phyloP scores from a whole-genome alignment of 2,329 filamentous ascomycete genomes.

The Pseudocercospora fuligena region DNA sequence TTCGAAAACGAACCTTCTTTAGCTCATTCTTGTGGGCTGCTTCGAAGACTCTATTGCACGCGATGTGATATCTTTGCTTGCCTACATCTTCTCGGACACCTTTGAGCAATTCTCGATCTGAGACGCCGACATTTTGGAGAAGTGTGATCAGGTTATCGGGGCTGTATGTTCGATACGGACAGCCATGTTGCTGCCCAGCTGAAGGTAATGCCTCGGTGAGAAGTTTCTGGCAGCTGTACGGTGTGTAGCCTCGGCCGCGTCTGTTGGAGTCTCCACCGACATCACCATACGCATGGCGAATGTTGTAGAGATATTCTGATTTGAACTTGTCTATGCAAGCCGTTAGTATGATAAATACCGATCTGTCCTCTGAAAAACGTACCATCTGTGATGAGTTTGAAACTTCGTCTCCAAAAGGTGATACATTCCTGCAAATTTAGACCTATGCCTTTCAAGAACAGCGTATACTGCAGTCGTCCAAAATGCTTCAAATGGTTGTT shows the following conservation, averaged over 20 bases:
- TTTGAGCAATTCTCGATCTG: conserved; percentile 75
- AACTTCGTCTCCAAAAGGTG: conserved; percentile 85
- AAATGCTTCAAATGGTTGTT: conserved; percentile 93
- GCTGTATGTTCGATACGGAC: conserved; percentile 91
- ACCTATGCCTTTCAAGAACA: conserved; percentile 96
- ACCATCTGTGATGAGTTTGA: conserved; percentile 80
- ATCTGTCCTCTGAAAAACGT: conserved; percentile 5
- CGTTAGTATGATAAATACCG: conserved; percentile 12
- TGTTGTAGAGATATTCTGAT: conserved; percentile 96
- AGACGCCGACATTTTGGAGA: conserved; percentile 78
- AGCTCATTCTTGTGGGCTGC: conserved; percentile 71
- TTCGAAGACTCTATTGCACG: conserved; percentile 96
- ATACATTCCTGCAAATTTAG: conserved; percentile 90
- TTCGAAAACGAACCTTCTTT: conserved; percentile 44
- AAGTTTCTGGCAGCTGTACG: conserved; percentile 94
- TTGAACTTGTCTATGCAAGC: conserved; percentile 75
- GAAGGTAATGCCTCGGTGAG: conserved; percentile 86
- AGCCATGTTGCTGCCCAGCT: conserved; percentile 86
- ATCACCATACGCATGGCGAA: conserved; percentile 93
- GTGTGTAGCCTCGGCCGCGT: conserved; percentile 83
- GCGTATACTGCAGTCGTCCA: conserved; percentile 88
- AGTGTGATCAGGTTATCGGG: conserved; percentile 81
- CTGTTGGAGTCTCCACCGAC: conserved; percentile 91
- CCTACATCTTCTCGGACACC: conserved; percentile 88
- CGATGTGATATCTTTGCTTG: conserved; percentile 88